A percentile compares a stretch with the other conserved stretches of the same genome.
These are phyloP conservation scores for Russula emetica DNA, from an alignment of 768 basidiomycete species.

Conservation along the genomic window DNA sequence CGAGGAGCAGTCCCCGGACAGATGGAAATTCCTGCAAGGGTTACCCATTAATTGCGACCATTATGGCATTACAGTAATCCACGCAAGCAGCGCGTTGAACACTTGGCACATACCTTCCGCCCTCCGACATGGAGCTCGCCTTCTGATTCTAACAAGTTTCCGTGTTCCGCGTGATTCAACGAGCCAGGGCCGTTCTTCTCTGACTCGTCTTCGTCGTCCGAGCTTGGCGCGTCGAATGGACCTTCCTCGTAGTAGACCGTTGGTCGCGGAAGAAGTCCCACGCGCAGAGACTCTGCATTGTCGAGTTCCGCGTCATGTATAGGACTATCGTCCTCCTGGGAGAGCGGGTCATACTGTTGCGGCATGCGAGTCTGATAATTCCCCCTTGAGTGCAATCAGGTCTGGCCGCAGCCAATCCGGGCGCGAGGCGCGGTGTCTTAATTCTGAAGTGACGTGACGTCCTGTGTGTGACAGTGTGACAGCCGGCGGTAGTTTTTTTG, in stretches of 20 bases:
- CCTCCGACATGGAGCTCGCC: slow-evolving; percentile 37
- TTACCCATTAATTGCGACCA: slow-evolving; percentile 7
- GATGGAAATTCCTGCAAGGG: slow-evolving; percentile 45
- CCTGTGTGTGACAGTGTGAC: neutral
- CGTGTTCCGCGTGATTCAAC: slow-evolving; percentile 33
- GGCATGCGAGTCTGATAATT: slow-evolving; percentile 18
- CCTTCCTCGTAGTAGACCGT: slow-evolving; percentile 67
- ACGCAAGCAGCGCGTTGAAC: slow-evolving; percentile 1
- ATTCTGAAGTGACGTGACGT: slow-evolving; percentile 9
- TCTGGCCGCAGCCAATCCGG: neutral
- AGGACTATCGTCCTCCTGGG: slow-evolving; percentile 24
- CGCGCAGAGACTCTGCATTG: neutral
- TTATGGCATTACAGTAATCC: neutral
- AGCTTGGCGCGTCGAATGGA: slow-evolving; percentile 71
- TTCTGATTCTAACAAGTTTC: slow-evolving; percentile 19
- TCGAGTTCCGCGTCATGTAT: neutral
- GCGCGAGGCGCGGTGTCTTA: neutral
- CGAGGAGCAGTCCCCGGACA: slow-evolving; percentile 57
- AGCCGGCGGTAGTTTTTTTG: too few relatives aligned
- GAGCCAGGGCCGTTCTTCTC: slow-evolving; percentile 40
- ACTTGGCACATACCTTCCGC: slow-evolving; percentile 32
- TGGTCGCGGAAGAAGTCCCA: slow-evolving; percentile 25
- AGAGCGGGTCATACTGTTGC: slow-evolving; percentile 25
- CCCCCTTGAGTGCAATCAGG: neutral
- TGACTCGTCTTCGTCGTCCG: slow-evolving; percentile 69